Evolutionary conservation across 257 asterid species (phyloP), one percentile per base, ranked within the genome.

Genomic region (Penstemon barbatus): DNA sequence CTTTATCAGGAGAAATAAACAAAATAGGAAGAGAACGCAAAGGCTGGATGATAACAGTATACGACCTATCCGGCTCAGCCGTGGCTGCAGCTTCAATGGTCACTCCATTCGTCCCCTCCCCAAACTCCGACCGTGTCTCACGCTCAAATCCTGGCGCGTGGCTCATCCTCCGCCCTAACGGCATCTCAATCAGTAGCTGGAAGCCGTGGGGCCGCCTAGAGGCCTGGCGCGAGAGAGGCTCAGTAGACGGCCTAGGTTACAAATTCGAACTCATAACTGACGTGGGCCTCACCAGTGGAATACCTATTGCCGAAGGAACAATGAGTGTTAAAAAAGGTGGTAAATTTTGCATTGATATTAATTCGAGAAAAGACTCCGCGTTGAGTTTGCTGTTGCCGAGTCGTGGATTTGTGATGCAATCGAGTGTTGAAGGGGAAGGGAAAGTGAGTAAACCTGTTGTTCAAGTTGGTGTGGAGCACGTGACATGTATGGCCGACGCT

Each of bases 181-280:
- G 93, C 0, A 76, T 75, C 18, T 87, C 86, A 2, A 81, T 84
- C 11, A 82, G 89, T 37, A 85, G 91, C 70, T 89, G 98, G 98
- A 87, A 89, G 78, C 94, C 96, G 1, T 91, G 98, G 98, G 98
- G 98, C 7, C 89, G 96, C 0, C 88, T 91, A 3, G 95, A 89
- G 85, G 98, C 98, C 0, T 91, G 98, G 98, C 82, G 98, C 0
- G 98, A 91, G 79, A 64, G 95, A 40, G 95, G 92, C 0, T 75
- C 82, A 0, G 79, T 65, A 1, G 95, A 86, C 52, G 89, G 93
- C 42, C 75, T 91, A 0, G 96, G 98, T n/a, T 89, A 87, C 77
- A 84, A 83, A 48, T 91, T 91, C 9, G 95, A 89, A 77, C 96
- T 91, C 38, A 85, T 85, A 5, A 81, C 84, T 0, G 86, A 85